A percentile compares a stretch with the other conserved stretches of the same genome.
These are phyloP conservation scores for Cyberlindnera meyerae DNA, from an alignment of 805 yeast species.

Conservation along the genomic window DNA sequence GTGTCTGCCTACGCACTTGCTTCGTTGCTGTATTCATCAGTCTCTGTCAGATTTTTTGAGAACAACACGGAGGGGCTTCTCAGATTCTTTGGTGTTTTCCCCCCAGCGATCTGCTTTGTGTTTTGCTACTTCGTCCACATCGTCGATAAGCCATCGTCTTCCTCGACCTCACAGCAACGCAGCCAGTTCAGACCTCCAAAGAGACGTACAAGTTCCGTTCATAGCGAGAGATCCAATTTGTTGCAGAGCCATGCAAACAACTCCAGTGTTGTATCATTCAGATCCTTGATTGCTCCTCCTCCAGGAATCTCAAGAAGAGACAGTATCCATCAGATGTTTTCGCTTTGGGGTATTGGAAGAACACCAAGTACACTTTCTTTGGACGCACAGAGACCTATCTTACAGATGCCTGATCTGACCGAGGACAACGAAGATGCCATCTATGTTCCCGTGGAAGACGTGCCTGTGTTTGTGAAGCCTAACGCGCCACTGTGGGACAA, in stretches of 20 bases:
- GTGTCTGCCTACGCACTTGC: slow-evolving; percentile 53
- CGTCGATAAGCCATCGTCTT: slow-evolving; percentile 15
- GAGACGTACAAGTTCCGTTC: slow-evolving; percentile 6
- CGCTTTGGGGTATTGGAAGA: slow-evolving; percentile 27
- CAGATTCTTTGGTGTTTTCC: slow-evolving; percentile 47
- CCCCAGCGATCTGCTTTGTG: slow-evolving; percentile 32
- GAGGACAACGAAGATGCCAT: slow-evolving; percentile 17
- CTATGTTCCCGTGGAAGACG: slow-evolving; percentile 28
- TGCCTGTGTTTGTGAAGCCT: slow-evolving; percentile 25
- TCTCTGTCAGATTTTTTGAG: slow-evolving; percentile 49
- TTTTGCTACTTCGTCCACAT: slow-evolving; percentile 30
- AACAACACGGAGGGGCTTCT: slow-evolving; percentile 53
- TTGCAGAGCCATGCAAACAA: too few relatives aligned
- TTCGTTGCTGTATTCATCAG: slow-evolving; percentile 56
- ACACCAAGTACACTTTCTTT: slow-evolving; percentile 20
- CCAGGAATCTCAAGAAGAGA: slow-evolving; percentile 13
- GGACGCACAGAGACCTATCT: slow-evolving; percentile 13
- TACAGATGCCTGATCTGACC: slow-evolving; percentile 5
- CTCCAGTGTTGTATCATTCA: slow-evolving; percentile 7
- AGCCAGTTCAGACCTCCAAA: slow-evolving; percentile 7
- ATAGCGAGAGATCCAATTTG: slow-evolving; percentile 9
- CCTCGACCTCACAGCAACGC: too few relatives aligned
- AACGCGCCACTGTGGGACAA: slow-evolving; percentile 27
- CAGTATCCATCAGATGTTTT: slow-evolving; percentile 18
- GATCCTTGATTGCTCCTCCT: slow-evolving; percentile 5